Evolutionary conservation across 1,139 yeast species (phyloP), one percentile per base, ranked within the genome.

Genomic region (Suhomyces panamericanus): DNA sequence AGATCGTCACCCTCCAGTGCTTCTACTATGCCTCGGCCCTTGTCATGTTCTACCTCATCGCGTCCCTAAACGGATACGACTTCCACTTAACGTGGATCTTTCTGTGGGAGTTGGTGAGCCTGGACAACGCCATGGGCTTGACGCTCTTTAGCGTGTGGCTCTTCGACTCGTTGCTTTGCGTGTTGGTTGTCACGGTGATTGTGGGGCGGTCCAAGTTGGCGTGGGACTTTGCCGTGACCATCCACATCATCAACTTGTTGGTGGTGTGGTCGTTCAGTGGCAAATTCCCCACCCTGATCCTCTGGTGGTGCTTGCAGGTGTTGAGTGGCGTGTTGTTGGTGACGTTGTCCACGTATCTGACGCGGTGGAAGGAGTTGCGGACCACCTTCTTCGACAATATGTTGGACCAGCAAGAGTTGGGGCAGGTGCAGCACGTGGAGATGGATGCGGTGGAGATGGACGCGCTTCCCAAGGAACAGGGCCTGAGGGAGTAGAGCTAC

Each of bases 151-250:
- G 78, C 12, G 65, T 90, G 49, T 91, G 97, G 97, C 70, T 91
- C 12, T 67, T 88, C 45, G 96, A 87, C 61, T 77, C 96, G 1
- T 70, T 86, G 42, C 63, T 85, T 15, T 84, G 91, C 58, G 96
- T 90, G 1, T 66, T 88, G 14, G 89, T 89, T 57, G 83, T 93
- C 58, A 88, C 96, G 0, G 68, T 90, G 4, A 83, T 91, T 17
- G 96, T 93, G 14, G 97, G 98, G 0, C 73, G 98, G 49, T 86
- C 96, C 34, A 93, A 91, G 63, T 70, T 93, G 47, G 98, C 97
- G 0, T 86, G 96, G 87, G 99, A 93, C 64, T 93, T 91, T 69
- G 96, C 96, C 11, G 61, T 93, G 29, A 91, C 99, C 0, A 74
- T 93, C 13, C 97, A 93, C 63, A 82, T 87, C 14, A 78, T 93